Evolutionary conservation across 2,329 filamentous ascomycete species (phyloP).

Genomic region (Pezicula neosporulosa): DNA sequence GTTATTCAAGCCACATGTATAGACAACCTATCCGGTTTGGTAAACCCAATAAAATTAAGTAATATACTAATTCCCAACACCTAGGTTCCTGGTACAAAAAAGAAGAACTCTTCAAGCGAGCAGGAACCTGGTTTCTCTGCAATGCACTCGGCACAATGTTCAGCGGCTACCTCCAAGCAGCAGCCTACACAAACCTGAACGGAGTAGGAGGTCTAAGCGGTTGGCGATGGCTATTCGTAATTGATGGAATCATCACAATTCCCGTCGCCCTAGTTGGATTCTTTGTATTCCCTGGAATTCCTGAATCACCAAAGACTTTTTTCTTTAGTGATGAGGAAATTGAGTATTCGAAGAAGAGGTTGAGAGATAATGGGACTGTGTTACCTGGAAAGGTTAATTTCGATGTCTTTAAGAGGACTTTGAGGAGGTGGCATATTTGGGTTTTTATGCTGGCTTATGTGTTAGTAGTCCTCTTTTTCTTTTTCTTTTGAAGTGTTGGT

Average conservation of each 20-base stretch:
- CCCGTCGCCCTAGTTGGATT: slow-evolving; percentile 22
- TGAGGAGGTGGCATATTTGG: slow-evolving; percentile 1
- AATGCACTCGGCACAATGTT: slow-evolving; percentile 35
- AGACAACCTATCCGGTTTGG: too few relatives aligned
- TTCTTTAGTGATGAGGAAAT: slow-evolving; percentile 1
- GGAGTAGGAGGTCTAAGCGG: slow-evolving; percentile 11
- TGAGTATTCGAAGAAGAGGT: neutral
- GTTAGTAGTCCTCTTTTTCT: neutral
- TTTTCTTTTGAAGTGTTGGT: neutral
- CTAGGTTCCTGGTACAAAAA: slow-evolving; percentile 27
- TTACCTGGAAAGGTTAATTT: neutral
- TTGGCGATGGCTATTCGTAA: slow-evolving; percentile 48
- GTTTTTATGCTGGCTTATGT: slow-evolving; percentile 1
- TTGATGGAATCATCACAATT: slow-evolving; percentile 38
- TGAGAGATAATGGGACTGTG: neutral
- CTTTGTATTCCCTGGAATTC: slow-evolving; percentile 2
- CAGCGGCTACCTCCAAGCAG: slow-evolving; percentile 35
- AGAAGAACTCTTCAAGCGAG: slow-evolving; percentile 36
- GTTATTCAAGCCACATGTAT: too few relatives aligned
- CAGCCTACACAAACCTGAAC: slow-evolving; percentile 14
- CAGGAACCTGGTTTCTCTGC: slow-evolving; percentile 36
- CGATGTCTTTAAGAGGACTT: neutral
- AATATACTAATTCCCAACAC: slow-evolving; percentile 1
- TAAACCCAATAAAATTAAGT: too few relatives aligned
- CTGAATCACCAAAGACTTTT: neutral